Evolutionary conservation across 331 rosid species (phyloP).

Genomic region (Quercus phellos): DNA sequence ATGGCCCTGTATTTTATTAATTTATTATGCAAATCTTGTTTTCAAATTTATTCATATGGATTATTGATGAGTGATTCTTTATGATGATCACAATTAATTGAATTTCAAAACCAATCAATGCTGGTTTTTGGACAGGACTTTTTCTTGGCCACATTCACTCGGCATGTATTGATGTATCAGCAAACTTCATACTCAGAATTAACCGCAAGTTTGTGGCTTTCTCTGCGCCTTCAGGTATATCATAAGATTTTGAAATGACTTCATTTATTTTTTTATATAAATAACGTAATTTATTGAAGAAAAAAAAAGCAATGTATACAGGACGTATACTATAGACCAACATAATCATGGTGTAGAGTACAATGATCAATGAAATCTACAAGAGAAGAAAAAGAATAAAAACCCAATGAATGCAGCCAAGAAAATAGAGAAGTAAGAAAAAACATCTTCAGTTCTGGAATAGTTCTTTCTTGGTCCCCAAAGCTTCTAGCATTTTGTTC

Average conservation of each 20-base stretch:
- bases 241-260: slow-evolving; percentile 7
- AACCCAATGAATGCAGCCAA: too few species aligned
- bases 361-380: too few species aligned
- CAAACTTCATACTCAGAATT: slow-evolving; percentile 84
- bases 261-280: too few species aligned
- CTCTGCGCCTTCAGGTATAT: slow-evolving; percentile 89
- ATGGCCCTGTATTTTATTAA: slow-evolving; percentile 17
- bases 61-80: neutral
- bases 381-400: too few species aligned
- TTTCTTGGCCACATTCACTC: slow-evolving; percentile 62
- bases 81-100: slow-evolving; percentile 8
- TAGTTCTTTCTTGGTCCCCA: too few species aligned
- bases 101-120: slow-evolving; percentile 15
- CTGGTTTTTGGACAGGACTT: slow-evolving; percentile 51
- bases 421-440: too few species aligned
- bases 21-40: slow-evolving; percentile 10
- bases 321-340: too few species aligned
- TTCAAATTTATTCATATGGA: neutral
- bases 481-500: too few species aligned
- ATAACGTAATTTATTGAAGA: too few species aligned
- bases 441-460: too few species aligned
- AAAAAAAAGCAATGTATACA: too few species aligned
- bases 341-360: too few species aligned
- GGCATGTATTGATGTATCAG: slow-evolving; percentile 69
- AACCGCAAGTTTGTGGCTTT: slow-evolving; percentile 96